phyloP scores from a whole-genome alignment of 371 early-diverging fungal species.

The Globomyces sp. region DNA sequence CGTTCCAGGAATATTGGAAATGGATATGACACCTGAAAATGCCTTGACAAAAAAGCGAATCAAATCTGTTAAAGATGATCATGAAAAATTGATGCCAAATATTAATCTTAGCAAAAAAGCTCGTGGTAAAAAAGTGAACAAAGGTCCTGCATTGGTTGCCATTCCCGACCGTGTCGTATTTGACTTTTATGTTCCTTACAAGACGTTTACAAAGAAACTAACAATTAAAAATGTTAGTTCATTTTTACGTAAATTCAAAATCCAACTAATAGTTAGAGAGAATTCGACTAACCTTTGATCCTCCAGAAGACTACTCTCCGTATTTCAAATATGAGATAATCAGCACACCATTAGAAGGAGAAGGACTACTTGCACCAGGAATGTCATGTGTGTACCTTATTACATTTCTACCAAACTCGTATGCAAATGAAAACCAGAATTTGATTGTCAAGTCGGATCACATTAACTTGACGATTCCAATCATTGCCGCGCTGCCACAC shows the following conservation, averaged over 20 bases:
- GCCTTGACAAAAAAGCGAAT: neutral
- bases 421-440: slow-evolving; percentile 35
- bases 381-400: slow-evolving; percentile 40
- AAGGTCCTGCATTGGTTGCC: slow-evolving; percentile 8
- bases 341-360: slow-evolving; percentile 44
- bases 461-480: slow-evolving; percentile 14
- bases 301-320: slow-evolving; percentile 16
- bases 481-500: slow-evolving; percentile 30
- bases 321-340: slow-evolving; percentile 33
- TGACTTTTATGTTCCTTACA: slow-evolving; percentile 38
- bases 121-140: neutral
- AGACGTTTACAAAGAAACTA: slow-evolving; percentile 37
- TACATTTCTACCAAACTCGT: slow-evolving; percentile 38
- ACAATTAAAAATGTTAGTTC: slow-evolving; percentile 41
- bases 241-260: slow-evolving; percentile 26
- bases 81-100: neutral
- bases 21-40: neutral
- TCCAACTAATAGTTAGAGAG: neutral
- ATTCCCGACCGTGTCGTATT: slow-evolving; percentile 43
- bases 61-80: neutral
- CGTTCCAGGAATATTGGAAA: neutral
- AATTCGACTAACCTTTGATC: slow-evolving; percentile 26
- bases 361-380: slow-evolving; percentile 52
- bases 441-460: slow-evolving; percentile 29
- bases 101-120: neutral